Evolutionary conservation across 2,329 filamentous ascomycete genomes (phyloP).

Genomic region (Neofusicoccum cordaticola): DNA sequence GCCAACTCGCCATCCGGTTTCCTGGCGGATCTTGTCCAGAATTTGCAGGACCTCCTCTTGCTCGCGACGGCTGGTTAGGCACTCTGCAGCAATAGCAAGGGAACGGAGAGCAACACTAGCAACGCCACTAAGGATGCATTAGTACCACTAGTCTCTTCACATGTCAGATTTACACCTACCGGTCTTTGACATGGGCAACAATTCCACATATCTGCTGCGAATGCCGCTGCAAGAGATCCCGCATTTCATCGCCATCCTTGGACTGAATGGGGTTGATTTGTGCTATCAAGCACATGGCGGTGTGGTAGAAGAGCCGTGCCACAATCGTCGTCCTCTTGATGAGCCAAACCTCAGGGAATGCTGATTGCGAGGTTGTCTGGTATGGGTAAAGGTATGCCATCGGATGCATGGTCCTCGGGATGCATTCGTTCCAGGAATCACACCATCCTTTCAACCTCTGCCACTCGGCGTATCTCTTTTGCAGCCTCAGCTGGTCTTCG

Average conservation of each 20-base stretch:
- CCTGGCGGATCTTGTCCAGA: conserved; percentile 69
- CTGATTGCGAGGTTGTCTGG: conserved; percentile 65
- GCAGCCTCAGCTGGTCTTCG: conserved; percentile 59
- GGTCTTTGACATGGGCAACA: conserved; percentile 77
- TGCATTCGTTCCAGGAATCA: conserved; percentile 74
- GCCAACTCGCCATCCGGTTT: conserved; percentile 75
- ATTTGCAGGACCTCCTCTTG: conserved; percentile 79
- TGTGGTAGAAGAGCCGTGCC: conserved; percentile 85
- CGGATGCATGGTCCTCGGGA: conserved; percentile 83
- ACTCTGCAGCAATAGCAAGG: conserved; percentile 72
- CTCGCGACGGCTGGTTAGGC: conserved; percentile 65
- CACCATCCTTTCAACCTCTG: conserved; percentile 74
- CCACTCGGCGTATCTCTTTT: conserved; percentile 73
- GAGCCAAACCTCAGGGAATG: conserved; percentile 86
- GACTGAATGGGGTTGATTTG: conserved; percentile 72
- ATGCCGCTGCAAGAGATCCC: conserved; percentile 67
- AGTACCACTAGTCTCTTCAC: conserved; percentile 1
- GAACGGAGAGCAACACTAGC: conserved; percentile 76
- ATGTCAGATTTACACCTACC: conserved; percentile 38
- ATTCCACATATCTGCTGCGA: conserved; percentile 87
- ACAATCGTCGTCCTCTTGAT: conserved; percentile 79
- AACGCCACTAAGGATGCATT: conserved; percentile 55
- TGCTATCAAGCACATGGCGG: conserved; percentile 74
- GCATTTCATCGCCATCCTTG: conserved; percentile 64
- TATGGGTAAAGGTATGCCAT: conserved; percentile 72